Evolutionary conservation across 441 rosid species (phyloP), one percentile per base, ranked within the genome.

Genomic region (Erodium trifolium): DNA sequence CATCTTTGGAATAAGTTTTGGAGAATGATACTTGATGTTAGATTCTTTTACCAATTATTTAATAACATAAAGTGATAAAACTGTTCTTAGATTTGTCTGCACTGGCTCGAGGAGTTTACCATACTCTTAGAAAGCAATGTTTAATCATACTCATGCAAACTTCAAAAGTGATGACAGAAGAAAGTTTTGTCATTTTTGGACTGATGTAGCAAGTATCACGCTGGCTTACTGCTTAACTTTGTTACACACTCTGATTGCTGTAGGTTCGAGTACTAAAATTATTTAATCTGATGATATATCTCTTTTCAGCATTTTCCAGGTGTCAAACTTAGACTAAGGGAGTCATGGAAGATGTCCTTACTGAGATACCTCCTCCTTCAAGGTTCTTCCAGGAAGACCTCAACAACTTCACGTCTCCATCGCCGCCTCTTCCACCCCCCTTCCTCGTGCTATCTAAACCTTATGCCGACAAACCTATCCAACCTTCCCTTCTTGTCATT

Each of bases 361-460:
- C 97, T 0, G 97, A 94, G 83, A 82, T 87, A 39, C 96, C 99
- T 18, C 97, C 96, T 55, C 98, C 99, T 70, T 90, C 99, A 53
- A 87, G 98, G 81, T 92, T 94, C 81, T 84, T 88, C 62, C 88
- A 85, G 84, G 99, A 94, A 72, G 99, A 94, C 76, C 96, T 94
- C 34, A 88, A 88, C 87, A 94, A 86, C 80, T 94, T 92, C 68
- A 55, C 85, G 5, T 69, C 77, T 12, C 86, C 86, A 18, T 78
- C 79, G 0, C 83, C 80, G 6, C 73, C 87, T 29, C 81, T 86
- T 73, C 91, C 98, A 0, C 79, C 82, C 53, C 98, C 99, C 10
- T 87, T 92, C 81, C 79, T 90, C 41, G 1, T 87, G 71, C 72
- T 91, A 70, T 75, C 92, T 37, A 80, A 82, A 67, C 88, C 83